A percentile compares a stretch with the other conserved stretches of the same genome.
Evolutionary conservation across 208 protist species (phyloP).

Genomic region (Histomonas meleagridis): DNA sequence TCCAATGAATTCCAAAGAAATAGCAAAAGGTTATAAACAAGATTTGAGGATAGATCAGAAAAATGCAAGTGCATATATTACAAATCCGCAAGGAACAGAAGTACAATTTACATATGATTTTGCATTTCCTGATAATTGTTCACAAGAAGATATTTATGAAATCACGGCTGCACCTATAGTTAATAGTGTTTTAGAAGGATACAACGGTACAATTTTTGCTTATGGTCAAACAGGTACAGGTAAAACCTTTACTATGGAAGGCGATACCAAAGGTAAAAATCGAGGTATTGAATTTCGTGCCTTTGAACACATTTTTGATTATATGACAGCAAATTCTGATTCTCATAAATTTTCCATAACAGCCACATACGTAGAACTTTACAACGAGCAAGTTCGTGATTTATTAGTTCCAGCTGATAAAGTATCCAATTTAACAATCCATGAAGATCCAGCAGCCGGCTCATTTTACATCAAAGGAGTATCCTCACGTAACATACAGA

Average conservation of each 20-base stretch:
- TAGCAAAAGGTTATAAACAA: not conserved
- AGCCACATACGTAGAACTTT: conserved; percentile 41
- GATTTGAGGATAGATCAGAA: not conserved
- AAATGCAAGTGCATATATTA: not conserved
- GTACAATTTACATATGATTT: conserved; percentile 26
- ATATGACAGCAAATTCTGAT: not conserved
- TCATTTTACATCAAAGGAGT: conserved; percentile 36
- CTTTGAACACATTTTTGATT: conserved; percentile 39
- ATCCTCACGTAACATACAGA: not conserved
- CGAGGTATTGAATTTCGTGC: conserved; percentile 11
- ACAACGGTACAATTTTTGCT: conserved; percentile 52
- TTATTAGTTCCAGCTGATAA: conserved; percentile 35
- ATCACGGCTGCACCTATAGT: conserved; percentile 37
- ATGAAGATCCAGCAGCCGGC: conserved; percentile 37
- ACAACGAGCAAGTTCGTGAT: conserved; percentile 44
- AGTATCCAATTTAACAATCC: not conserved
- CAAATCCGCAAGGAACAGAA: not conserved
- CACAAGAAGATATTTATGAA: conserved; percentile 34
- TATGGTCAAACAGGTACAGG: conserved; percentile 53
- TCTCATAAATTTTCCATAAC: not conserved
- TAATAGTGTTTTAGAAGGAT: conserved; percentile 45
- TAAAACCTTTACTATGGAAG: conserved; percentile 38
- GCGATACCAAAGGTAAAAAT: not conserved
- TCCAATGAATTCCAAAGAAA: conserved; percentile 40
- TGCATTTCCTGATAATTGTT: not conserved